Percentiles rank a stretch among this genome's conserved stretches.
Conservation (phyloP, 2,329 filamentous ascomycete species). For the Penicillium sp. region DNA sequence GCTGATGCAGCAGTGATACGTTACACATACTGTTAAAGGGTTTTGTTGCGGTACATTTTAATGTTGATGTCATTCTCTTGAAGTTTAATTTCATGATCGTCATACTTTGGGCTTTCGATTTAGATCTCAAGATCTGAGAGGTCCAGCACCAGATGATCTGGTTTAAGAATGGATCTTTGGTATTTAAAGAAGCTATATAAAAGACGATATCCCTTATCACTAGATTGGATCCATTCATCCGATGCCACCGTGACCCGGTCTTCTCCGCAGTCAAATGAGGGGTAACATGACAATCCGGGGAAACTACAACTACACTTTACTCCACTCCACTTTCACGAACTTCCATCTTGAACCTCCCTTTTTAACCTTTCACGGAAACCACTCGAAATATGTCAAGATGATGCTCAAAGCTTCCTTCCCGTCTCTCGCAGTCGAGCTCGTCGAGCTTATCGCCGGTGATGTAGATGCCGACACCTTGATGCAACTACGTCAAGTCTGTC, state of each 20-base stretch:
- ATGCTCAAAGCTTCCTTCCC: not conserved
- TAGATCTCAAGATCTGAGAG: too few relatives aligned
- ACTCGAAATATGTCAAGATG: not conserved
- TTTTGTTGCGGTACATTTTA: not conserved
- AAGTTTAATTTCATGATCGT: not conserved
- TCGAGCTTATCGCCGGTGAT: constrained; percentile 17
- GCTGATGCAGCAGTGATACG: constrained; percentile 17
- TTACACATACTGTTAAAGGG: not conserved
- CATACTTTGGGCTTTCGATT: not conserved
- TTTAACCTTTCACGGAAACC: not conserved
- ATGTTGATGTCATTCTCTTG: not conserved
- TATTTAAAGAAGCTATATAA: too few relatives aligned
- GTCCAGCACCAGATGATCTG: too few relatives aligned
- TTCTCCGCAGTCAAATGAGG: not conserved
- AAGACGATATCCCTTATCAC: not conserved
- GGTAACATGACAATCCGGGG: not conserved
- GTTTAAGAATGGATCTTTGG: too few relatives aligned
- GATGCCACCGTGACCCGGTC: not conserved
- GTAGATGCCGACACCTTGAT: constrained; percentile 14
- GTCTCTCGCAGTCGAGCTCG: constrained; percentile 20
- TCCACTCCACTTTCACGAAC: not conserved
- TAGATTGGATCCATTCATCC: not conserved
- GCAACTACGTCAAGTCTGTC: constrained; percentile 19
- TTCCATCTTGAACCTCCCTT: not conserved
- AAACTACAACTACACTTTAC: too few relatives aligned